A percentile compares a stretch with the other conserved stretches of the same genome.
Evolutionary conservation across 2,329 filamentous ascomycete genomes (phyloP).

Genomic region (Diplocarpon rosae): DNA sequence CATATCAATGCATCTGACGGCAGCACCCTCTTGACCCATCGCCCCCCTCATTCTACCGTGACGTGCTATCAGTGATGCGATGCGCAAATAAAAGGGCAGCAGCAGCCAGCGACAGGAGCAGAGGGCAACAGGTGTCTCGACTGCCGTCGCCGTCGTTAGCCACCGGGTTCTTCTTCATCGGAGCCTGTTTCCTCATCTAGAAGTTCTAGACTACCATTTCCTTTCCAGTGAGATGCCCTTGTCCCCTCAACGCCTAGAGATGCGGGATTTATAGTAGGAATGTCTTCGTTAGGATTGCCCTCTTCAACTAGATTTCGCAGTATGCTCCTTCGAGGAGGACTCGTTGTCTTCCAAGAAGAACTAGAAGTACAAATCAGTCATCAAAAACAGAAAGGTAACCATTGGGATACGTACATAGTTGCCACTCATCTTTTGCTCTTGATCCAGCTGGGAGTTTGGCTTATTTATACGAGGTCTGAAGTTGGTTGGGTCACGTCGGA

Average conservation of each 20-base stretch:
- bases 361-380: constrained; percentile 31
- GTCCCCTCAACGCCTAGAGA: constrained; percentile 25
- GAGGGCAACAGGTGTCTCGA: constrained; percentile 48
- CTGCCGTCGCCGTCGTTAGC: constrained; percentile 46
- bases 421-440: constrained; percentile 87
- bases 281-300: constrained; percentile 40
- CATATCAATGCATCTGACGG: constrained; percentile 32
- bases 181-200: constrained; percentile 43
- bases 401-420: constrained; percentile 62
- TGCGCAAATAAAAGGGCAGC: constrained; percentile 13
- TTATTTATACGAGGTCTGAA: constrained; percentile 99
- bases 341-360: constrained; percentile 88
- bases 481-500: constrained; percentile 93
- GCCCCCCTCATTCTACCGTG: constrained; percentile 34
- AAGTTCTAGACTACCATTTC: constrained; percentile 26
- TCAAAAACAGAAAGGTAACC: not conserved
- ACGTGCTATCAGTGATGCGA: constrained; percentile 7
- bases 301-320: constrained; percentile 40
- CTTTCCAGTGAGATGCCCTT: constrained; percentile 19
- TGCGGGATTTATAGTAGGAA: constrained; percentile 21
- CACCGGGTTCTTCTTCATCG: constrained; percentile 58
- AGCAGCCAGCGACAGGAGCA: constrained; percentile 26
- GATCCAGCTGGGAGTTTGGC: constrained; percentile 85
- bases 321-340: constrained; percentile 27
- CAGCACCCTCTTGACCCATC: constrained; percentile 51